These are phyloP conservation scores for Colletotrichum paranaense DNA, from an alignment of 2,329 filamentous ascomycete genomes.

Conservation along the genomic window DNA sequence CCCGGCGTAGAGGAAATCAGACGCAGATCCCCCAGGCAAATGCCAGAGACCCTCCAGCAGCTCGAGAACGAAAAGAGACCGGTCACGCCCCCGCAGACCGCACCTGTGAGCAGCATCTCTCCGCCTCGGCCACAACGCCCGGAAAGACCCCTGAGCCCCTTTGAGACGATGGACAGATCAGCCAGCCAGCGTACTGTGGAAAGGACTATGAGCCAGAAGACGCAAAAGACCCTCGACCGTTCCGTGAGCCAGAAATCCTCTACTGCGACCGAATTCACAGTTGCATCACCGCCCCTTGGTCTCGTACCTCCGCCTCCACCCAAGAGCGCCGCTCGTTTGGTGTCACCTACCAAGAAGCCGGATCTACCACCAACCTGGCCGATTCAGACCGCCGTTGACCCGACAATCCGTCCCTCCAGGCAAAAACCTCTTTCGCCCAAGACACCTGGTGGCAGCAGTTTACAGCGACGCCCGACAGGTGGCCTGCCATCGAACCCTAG, in stretches of 20 bases:
- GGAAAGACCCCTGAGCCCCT: slow-evolving; percentile 20
- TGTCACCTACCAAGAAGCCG: slow-evolving; percentile 17
- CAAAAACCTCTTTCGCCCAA: slow-evolving; percentile 43
- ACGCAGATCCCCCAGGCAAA: slow-evolving; percentile 61
- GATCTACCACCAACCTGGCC: slow-evolving; percentile 37
- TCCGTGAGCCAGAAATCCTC: slow-evolving; percentile 21
- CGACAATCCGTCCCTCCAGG: slow-evolving; percentile 46
- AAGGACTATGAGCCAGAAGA: not conserved
- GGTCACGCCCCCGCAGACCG: slow-evolving; percentile 14
- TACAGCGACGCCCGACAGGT: slow-evolving; percentile 54
- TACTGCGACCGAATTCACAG: not conserved
- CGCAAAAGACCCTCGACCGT: slow-evolving; percentile 10
- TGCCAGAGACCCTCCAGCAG: slow-evolving; percentile 35
- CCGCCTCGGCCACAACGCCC: slow-evolving; percentile 18
- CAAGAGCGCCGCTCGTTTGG: slow-evolving; percentile 16
- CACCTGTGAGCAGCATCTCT: not conserved
- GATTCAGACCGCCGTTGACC: slow-evolving; percentile 45
- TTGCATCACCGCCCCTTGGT: not conserved
- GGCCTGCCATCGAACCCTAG: slow-evolving; percentile 62
- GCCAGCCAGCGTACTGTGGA: slow-evolving; percentile 6
- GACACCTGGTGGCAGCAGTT: slow-evolving; percentile 38
- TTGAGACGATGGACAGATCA: slow-evolving; percentile 14
- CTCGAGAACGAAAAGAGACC: not conserved
- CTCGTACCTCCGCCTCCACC: slow-evolving; percentile 25
- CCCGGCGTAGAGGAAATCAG: slow-evolving; percentile 62